These are phyloP conservation scores for Yarrowia yakushimensis DNA, from an alignment of 805 yeast genomes.

Conservation along the genomic window DNA sequence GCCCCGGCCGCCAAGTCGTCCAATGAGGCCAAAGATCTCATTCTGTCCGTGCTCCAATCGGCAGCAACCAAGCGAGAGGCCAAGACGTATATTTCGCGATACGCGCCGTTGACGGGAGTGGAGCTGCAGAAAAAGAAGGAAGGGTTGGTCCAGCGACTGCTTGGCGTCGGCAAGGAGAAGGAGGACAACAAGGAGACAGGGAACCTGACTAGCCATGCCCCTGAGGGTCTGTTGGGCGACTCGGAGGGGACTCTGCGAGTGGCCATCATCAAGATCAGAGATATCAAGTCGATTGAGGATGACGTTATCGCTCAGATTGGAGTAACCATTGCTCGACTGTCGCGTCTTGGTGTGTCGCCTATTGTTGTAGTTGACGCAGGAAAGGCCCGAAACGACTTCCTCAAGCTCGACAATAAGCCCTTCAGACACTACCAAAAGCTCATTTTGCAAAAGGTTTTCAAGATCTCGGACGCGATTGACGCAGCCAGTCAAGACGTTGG, in stretches of 20 bases:
- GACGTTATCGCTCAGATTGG: slow-evolving; percentile 43
- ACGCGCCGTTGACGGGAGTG: slow-evolving; percentile 37
- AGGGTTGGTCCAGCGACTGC: slow-evolving; percentile 38
- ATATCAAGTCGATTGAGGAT: slow-evolving; percentile 31
- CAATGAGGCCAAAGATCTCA: slow-evolving; percentile 47
- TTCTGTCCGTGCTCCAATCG: slow-evolving; percentile 79
- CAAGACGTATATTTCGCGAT: slow-evolving; percentile 69
- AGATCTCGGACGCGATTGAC: slow-evolving; percentile 30
- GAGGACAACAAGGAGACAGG: background rate
- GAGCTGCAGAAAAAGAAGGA: slow-evolving; percentile 38
- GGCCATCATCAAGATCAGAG: slow-evolving; percentile 54
- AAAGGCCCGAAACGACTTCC: slow-evolving; percentile 32
- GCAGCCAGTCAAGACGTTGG: slow-evolving; percentile 26
- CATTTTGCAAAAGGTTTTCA: slow-evolving; percentile 28
- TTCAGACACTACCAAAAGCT: slow-evolving; percentile 34
- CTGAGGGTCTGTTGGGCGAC: slow-evolving; percentile 10
- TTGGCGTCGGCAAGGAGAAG: slow-evolving; percentile 30
- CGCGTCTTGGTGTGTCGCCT: slow-evolving; percentile 69
- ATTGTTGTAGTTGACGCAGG: slow-evolving; percentile 56
- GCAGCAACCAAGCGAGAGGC: slow-evolving; percentile 96
- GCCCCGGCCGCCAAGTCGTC: slow-evolving; percentile 18
- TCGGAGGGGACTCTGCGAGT: slow-evolving; percentile 40
- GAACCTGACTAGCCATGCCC: background rate
- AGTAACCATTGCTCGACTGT: slow-evolving; percentile 52
- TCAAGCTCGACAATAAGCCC: slow-evolving; percentile 30